Percentiles rank a stretch among this genome's conserved stretches.
Evolutionary conservation across 2,329 filamentous ascomycete genomes (phyloP).

Genomic region (Microdochium nivale): DNA sequence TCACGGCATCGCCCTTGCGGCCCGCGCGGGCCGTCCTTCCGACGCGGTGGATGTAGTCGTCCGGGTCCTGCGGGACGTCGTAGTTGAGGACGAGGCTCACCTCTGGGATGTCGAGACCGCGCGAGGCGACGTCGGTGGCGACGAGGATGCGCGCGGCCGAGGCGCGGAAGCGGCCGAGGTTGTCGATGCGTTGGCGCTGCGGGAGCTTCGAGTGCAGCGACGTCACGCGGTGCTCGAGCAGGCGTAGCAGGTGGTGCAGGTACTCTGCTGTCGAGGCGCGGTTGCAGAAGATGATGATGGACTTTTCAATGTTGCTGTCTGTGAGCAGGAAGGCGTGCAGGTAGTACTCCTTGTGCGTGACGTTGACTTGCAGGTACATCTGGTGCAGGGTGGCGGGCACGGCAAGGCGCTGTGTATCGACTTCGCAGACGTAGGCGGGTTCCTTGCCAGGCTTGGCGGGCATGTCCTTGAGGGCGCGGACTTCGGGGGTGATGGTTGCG

Average conservation of each 20-base stretch:
- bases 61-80: slow-evolving; percentile 89
- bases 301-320: slow-evolving; percentile 63
- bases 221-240: slow-evolving; percentile 83
- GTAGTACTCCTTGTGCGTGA: slow-evolving; percentile 92
- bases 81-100: slow-evolving; percentile 90
- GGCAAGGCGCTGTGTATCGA: slow-evolving; percentile 66
- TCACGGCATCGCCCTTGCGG: slow-evolving; percentile 71
- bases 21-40: slow-evolving; percentile 93
- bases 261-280: slow-evolving; percentile 81
- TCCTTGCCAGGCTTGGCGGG: slow-evolving; percentile 60
- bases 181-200: slow-evolving; percentile 77
- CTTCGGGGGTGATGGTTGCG: slow-evolving; percentile 88
- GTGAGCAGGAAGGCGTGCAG: slow-evolving; percentile 84
- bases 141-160: slow-evolving; percentile 82
- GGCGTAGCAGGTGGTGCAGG: slow-evolving; percentile 77
- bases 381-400: slow-evolving; percentile 76
- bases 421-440: slow-evolving; percentile 82
- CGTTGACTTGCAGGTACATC: slow-evolving; percentile 77
- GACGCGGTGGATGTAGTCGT: slow-evolving; percentile 95
- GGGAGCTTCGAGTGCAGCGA: slow-evolving; percentile 81
- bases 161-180: slow-evolving; percentile 86
- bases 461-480: slow-evolving; percentile 75
- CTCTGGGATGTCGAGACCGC: slow-evolving; percentile 91
- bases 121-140: slow-evolving; percentile 88
- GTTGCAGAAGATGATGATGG: slow-evolving; percentile 91